Conservation (phyloP, 23 red algal genomes). For the Chondrus crispus region DNA sequence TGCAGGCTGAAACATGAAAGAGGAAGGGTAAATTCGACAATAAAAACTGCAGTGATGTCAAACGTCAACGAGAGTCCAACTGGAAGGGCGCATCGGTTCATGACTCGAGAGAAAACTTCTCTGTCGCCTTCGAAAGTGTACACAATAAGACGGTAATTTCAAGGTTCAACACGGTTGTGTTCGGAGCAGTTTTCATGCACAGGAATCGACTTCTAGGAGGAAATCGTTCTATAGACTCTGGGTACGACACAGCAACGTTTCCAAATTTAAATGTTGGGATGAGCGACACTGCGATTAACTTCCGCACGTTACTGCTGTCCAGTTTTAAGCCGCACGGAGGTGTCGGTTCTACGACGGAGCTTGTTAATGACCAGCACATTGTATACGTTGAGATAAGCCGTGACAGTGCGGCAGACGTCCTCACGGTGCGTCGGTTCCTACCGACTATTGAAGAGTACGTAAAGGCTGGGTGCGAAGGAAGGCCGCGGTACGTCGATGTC, state of each 20-base stretch:
- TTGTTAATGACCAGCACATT: not conserved
- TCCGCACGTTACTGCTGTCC: not conserved
- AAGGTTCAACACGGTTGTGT: not conserved
- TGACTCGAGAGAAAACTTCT: not conserved
- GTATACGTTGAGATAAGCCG: not conserved
- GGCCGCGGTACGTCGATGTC: not conserved
- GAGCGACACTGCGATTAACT: not conserved
- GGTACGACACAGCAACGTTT: not conserved
- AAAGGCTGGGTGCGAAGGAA: not conserved
- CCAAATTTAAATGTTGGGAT: too few relatives aligned
- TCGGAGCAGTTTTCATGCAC: not conserved
- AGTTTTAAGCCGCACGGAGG: constrained; percentile 18
- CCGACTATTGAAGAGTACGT: not conserved
- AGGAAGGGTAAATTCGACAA: not conserved
- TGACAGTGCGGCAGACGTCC: constrained; percentile 3
- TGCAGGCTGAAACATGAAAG: not conserved
- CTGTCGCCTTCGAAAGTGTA: not conserved
- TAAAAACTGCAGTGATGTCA: not conserved
- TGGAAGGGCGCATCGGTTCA: not conserved
- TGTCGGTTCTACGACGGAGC: not conserved
- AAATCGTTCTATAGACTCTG: not conserved
- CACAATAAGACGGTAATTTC: not conserved
- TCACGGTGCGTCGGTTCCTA: not conserved
- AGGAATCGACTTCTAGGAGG: not conserved
- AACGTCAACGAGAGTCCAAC: not conserved